Evolutionary conservation across 2,329 filamentous ascomycete genomes (phyloP), one percentile per base, ranked within the genome.

Genomic region (Trichoderma arundinaceum): DNA sequence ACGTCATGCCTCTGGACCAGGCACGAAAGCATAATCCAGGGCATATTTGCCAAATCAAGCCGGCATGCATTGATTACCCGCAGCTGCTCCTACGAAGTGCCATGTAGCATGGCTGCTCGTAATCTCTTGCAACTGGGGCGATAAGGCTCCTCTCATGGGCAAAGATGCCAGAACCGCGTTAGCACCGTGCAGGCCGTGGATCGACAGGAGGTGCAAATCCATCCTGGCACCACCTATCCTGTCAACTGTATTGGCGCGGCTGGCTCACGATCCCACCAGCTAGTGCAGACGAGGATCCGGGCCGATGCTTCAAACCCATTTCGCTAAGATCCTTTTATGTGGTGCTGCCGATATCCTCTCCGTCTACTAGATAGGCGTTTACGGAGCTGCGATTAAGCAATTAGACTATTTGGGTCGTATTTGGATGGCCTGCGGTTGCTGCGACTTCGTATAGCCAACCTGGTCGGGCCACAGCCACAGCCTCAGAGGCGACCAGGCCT

Each of bases 11-110:
- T 17, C 12, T 32, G 38, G 10, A 38, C 7, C 49, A 63, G 60
- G 60, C 33, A 63, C 60, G n/a, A 54, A 62, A 62, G 59, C 59
- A 62, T 62, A 58, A 48, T 43, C 22, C 10, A 28, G 22, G 53
- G 38, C 53, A 51, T 28, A 57, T 44, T 44, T 15, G 39, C 9
- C 53, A 33, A 33, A 7, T 12, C 58, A 12, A 15, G 19, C 35
- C 13, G 46, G 46, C 46, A 4, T 19, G 58, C 48, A 33, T 52
- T 51, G n/a, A 61, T 61, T 52, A 61, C 58, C n/a, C 46, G 39
- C 48, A 62, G 48, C 48, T 15, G 28, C 59, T 53, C 15, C 53
- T 28, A 56, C 38, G 4, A 39, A n/a, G 46, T 32, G 13, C 28
- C 44, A 48, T 22, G 22, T 22, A 19, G 7, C 43, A 44, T 19